Conservation (phyloP, 73 alveolate species). For the Paramecium caudatum region DNA sequence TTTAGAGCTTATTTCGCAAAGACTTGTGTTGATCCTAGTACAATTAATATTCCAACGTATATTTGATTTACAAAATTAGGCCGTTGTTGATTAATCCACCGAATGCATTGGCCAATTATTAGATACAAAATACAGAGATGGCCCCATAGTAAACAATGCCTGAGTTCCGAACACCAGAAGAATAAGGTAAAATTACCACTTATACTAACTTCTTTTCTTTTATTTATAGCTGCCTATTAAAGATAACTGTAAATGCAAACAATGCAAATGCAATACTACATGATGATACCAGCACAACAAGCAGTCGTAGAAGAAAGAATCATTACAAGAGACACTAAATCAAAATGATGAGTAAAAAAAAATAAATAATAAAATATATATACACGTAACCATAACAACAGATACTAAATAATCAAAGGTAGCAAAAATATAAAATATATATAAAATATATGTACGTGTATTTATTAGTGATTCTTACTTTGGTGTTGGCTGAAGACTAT, state of each 20-base stretch:
- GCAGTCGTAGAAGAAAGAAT: constrained; percentile 70
- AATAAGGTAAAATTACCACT: constrained; percentile 56
- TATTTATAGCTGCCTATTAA: constrained; percentile 51
- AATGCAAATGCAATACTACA: constrained; percentile 58
- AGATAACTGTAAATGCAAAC: constrained; percentile 45
- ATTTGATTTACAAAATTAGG: not conserved
- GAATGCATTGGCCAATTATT: constrained; percentile 66
- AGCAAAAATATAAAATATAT: no score
- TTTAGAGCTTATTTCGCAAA: constrained; percentile 64
- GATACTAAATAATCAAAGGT: no score
- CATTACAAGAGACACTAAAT: constrained; percentile 2
- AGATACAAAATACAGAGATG: not conserved
- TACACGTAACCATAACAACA: not conserved
- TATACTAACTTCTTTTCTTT: not conserved
- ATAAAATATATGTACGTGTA: constrained; percentile 56
- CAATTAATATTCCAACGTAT: constrained; percentile 64
- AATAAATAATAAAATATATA: not conserved
- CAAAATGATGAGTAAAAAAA: constrained; percentile 16
- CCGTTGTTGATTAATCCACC: constrained; percentile 44
- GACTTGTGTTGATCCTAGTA: constrained; percentile 65
- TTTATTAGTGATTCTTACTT: constrained; percentile 44
- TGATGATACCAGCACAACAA: constrained; percentile 65
- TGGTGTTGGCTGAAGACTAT: constrained; percentile 77
- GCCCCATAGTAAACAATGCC: constrained; percentile 50
- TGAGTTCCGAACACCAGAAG: constrained; percentile 62